Evolutionary conservation across 108 stramenopile species (phyloP), one percentile per base, ranked within the genome.

Genomic region (Aurantiochytrium sp.): DNA sequence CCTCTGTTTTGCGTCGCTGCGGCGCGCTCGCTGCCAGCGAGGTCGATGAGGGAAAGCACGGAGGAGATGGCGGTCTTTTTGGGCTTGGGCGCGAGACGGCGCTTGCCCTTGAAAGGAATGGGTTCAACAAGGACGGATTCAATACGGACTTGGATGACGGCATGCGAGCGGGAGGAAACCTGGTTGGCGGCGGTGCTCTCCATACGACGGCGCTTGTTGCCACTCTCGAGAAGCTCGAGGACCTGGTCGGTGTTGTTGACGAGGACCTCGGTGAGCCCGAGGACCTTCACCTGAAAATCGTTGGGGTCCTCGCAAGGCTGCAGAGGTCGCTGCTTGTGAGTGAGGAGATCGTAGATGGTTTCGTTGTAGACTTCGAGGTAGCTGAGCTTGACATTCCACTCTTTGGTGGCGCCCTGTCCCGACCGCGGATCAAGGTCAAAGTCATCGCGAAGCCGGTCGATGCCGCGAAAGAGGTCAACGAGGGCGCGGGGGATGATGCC

Each of bases 291-390:
- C 42, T 69, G 64, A 18, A 69, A 69, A 18, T 69, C 64, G 64
- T 69, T 69, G 5, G 91, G 91, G 59, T 95, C 94, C 76, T 95
- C 94, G 55, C 93, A 88, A 47, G 94, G 90, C 28, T 90, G 90
- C 10, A 94, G 92, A 5, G 91, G 88, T 35, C 60, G 88, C 21
- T 90, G 72, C 0, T 55, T 73, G 12, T 91, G 91, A 42, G 92
- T 92, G 12, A 95, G 92, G 49, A 95, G 59, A 49, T 95, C 94
- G 58, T 87, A 87, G 21, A 95, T 91, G 23, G 92, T 93, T 90
- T 95, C 94, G 92, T 95, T 95, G 89, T 94, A 95, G 42, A 95
- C 94, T 90, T 94, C 91, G 47, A 93, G 51, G 49, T 87, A 12
- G 47, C 88, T 18, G 16, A 29, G 44, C 6, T 60, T 42, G 5